Percentiles rank a stretch among this genome's conserved stretches.
phyloP scores from a whole-genome alignment of 2,329 filamentous ascomycete species.

The Zymoseptoria crescenta region DNA sequence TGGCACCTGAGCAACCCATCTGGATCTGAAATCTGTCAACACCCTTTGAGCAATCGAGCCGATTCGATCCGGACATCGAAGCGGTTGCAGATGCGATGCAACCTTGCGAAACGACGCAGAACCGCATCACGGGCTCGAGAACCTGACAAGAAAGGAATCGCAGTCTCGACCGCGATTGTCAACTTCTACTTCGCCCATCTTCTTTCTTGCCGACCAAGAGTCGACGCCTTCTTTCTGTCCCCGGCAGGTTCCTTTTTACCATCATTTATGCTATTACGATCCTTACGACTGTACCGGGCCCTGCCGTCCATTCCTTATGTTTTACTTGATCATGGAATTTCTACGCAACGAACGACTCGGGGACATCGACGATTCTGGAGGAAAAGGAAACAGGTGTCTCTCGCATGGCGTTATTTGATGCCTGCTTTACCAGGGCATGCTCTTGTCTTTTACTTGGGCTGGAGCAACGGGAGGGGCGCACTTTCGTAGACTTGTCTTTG shows the following conservation, averaged over 20 bases:
- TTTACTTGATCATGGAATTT: conserved; percentile 10
- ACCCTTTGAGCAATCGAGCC: conserved; percentile 22
- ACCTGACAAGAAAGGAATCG: background rate
- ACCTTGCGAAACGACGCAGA: background rate
- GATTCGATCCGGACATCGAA: conserved; percentile 19
- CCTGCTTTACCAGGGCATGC: conserved; percentile 4
- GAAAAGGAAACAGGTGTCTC: background rate
- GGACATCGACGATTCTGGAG: background rate
- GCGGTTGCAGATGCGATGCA: conserved; percentile 23
- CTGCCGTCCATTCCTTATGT: conserved; percentile 25
- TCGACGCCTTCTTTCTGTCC: conserved; percentile 7
- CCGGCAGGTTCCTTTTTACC: conserved; percentile 18
- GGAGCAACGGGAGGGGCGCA: background rate
- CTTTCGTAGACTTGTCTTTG: background rate
- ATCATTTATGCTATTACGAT: conserved; percentile 7
- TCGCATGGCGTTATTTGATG: background rate
- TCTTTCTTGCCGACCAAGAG: background rate
- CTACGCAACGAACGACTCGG: conserved; percentile 4
- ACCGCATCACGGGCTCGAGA: background rate
- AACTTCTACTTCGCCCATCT: background rate
- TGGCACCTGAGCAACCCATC: conserved; percentile 18
- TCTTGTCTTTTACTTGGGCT: background rate
- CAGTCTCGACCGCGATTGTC: background rate
- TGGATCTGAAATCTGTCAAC: conserved; percentile 15
- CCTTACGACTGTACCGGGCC: conserved; percentile 15